Base-by-base conservation (phyloP, 371 early-diverging fungal species). In the Choanephora cucurbitarum region DNA sequence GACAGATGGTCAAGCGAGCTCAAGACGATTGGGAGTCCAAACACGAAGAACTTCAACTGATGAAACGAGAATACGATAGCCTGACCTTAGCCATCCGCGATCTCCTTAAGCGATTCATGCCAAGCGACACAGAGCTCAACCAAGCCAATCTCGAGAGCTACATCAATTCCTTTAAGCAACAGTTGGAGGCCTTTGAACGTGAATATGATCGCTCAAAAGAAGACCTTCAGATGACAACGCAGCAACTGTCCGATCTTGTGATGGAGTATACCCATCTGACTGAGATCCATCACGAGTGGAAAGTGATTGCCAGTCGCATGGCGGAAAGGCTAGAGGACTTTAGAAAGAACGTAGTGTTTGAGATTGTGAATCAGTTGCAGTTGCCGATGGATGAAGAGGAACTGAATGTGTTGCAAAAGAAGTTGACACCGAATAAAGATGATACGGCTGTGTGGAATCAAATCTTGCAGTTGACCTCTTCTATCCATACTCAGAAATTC, bases 11-110 rank as follows among this genome's bases (percentile, higher is more conserved):
- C 1, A 63, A 63, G 2, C 64, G 72, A 18, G 80, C 81, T 6
- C 75, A 81, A 53, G 73, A 73, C 19, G 77, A 80, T 28, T 82
- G 83, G 83, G 70, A 63, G 57, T 53, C 54, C 10, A 75, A 75
- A 32, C 62, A 73, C 11, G 58, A 69, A 33, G 68, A 68, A 6
- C 41, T 75, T 9, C 60, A 66, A 23, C 49, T 52, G 47, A 70
- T 69, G 44, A 46, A 52, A 18, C 23, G 17, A 10, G 49, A 52
- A 13, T 57, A 60, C 18, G 49, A 32, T 5, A 33, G 15, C 1
- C 19, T 57, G 1, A 34, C 50, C 4, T 6, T 24, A 1, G 48
- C 61, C 1, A 48, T 70, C 13, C 15, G 47, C 13, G 58, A 56
- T 15, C 44, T 68, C 0, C 17, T 68, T 18, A 44, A 50, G 2